Evolutionary conservation across 768 basidiomycete genomes (phyloP), one percentile per base, ranked within the genome.

Genomic region (Boletus rex-veris): DNA sequence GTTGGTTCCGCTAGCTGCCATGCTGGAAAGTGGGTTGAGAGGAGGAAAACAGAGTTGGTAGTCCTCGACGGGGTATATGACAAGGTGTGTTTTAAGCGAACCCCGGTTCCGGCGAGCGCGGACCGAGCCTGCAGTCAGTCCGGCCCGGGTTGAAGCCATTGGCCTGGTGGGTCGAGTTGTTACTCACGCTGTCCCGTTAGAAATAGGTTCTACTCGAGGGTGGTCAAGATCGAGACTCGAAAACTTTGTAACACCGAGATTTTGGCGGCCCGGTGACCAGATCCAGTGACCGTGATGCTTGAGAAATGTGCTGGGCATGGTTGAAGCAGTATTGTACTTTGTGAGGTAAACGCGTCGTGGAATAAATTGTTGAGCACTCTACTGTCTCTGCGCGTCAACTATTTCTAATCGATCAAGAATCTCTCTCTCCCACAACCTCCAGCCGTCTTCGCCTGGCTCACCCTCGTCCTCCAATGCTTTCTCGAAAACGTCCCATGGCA

Each of bases 351-450:
- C 7, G 16, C 40, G 26, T 37, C 45, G n/a, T 49, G 24, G 21
- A 45, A 11, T 36, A 31, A 16, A 39, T 48, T 18, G 21, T 44
- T 11, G 42, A 24, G 28, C 30, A 28, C 14, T 39, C 30, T 68
- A 58, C 30, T 55, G 48, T 37, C 58, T 64, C 40, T 44, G 46
- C 26, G 53, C 37, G 28, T 78, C 78, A 16, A 90, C 76, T 40
- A 85, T 67, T 61, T 85, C 84, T 42, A 91, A 70, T 50, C 78
- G 77, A 55, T 82, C 79, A 43, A 94, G 73, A 44, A 98, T 79
- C 63, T 84, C 84, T 53, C 81, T 75, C 71, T 98, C 96, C 96
- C 96, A 98, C 50, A 80, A 76, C 38, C 63, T 73, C 80, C 82
- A 84, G 0, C 88, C 90, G 30, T 86, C 84, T 56, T 77, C 81